Percentiles rank a stretch among this genome's conserved stretches.
Evolutionary conservation across 257 asterid genomes (phyloP).

Genomic region (Gentiana macrophylla): DNA sequence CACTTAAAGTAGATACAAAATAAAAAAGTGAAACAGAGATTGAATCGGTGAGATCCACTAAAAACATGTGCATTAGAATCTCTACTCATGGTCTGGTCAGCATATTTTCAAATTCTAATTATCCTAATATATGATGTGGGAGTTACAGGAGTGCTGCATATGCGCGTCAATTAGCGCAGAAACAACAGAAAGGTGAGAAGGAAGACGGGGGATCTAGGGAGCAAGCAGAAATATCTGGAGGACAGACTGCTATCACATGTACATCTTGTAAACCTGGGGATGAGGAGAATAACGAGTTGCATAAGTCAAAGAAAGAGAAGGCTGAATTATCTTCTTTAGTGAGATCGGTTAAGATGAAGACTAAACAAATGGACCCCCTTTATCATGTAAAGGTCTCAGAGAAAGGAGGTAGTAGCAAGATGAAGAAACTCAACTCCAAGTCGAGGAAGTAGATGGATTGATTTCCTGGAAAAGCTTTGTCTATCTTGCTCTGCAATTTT

Average conservation of each 20-base stretch:
- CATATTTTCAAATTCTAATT: too few species aligned
- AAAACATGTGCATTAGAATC: too few species aligned
- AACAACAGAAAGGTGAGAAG: constrained; percentile 14
- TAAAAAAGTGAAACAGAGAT: too few species aligned
- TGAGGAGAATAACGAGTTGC: constrained; percentile 12
- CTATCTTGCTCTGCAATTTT: too few species aligned
- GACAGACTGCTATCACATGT: not conserved
- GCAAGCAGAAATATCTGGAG: constrained; percentile 3
- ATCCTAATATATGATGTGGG: too few species aligned
- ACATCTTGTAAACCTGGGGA: constrained; percentile 7
- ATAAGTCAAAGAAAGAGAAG: constrained; percentile 23
- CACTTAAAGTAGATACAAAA: too few species aligned
- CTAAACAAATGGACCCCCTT: constrained; percentile 21
- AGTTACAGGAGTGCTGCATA: constrained; percentile 44
- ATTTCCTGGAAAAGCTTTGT: too few species aligned
- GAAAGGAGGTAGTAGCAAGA: not conserved
- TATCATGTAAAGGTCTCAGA: constrained; percentile 15
- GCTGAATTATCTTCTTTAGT: constrained; percentile 38
- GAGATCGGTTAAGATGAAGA: constrained; percentile 49
- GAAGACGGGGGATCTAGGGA: constrained; percentile 10
- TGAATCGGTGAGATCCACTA: too few species aligned
- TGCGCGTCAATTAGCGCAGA: constrained; percentile 31
- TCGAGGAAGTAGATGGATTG: constrained; percentile 4
- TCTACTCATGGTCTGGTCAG: too few species aligned
- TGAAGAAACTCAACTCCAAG: constrained; percentile 5